Evolutionary conservation across 495 filamentous ascomycete genomes (phyloP).

Genomic region (Choiromyces venosus): DNA sequence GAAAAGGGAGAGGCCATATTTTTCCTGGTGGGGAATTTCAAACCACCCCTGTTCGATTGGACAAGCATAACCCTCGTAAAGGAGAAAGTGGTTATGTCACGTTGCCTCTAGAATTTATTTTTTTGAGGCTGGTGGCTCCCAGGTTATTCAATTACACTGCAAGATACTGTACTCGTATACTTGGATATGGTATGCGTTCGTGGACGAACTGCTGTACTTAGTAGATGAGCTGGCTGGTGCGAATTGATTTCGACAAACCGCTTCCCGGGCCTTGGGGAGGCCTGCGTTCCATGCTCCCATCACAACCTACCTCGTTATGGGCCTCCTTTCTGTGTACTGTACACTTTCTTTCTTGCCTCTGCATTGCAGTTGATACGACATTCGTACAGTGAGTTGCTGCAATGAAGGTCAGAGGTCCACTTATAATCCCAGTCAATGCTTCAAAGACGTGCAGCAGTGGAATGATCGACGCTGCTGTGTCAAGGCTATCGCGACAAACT

Average conservation of each 20-base stretch:
- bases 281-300: not conserved
- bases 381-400: not conserved
- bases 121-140: not conserved
- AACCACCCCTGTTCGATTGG: not conserved
- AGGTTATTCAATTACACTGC: not conserved
- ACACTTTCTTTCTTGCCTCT: not conserved
- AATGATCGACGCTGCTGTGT: slow-evolving; percentile 1
- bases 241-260: not conserved
- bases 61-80: not conserved
- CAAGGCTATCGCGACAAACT: not conserved
- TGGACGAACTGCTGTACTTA: not conserved
- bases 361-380: not conserved
- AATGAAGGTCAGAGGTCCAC: not conserved
- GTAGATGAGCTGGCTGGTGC: not conserved
- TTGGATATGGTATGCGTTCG: not conserved
- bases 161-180: not conserved
- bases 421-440: not conserved
- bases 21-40: not conserved
- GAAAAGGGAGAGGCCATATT: slow-evolving; percentile 1
- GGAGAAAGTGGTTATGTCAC: slow-evolving; percentile 1
- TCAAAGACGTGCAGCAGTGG: not conserved
- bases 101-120: not conserved
- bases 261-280: not conserved
- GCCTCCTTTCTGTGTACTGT: not conserved
- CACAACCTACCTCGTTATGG: not conserved